Evolutionary conservation across 768 basidiomycete genomes (phyloP).

Genomic region (Lactifluus pinguis): DNA sequence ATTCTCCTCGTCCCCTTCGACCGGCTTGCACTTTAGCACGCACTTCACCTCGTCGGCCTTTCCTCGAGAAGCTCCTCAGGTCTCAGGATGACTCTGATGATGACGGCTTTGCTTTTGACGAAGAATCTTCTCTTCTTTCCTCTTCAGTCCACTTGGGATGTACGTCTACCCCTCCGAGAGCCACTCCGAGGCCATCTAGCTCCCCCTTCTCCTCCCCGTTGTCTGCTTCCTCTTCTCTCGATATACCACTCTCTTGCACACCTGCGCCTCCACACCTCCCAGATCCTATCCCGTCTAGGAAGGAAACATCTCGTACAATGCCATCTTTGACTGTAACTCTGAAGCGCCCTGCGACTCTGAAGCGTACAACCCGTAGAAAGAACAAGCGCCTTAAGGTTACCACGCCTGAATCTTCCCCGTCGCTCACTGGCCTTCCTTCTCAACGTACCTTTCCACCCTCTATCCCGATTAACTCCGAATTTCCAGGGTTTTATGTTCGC

Average conservation of each 20-base stretch:
- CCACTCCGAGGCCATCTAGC: constrained; percentile 6
- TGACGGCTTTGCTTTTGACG: neutral
- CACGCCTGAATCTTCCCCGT: neutral
- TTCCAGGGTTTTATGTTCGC: constrained; percentile 58
- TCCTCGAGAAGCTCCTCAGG: constrained; percentile 10
- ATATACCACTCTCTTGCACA: constrained; percentile 9
- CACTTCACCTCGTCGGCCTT: constrained; percentile 2
- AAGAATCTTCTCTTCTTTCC: constrained; percentile 6
- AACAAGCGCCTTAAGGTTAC: neutral
- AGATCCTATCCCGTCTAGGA: neutral
- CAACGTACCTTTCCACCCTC: constrained; percentile 44
- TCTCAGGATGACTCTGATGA: constrained; percentile 14
- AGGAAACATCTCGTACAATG: neutral
- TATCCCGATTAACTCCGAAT: constrained; percentile 39
- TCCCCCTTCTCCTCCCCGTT: constrained; percentile 16
- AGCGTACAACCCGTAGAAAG: neutral
- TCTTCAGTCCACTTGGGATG: constrained; percentile 13
- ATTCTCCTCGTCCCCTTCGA: constrained; percentile 5
- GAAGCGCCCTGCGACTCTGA: constrained; percentile 1
- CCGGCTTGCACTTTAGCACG: neutral
- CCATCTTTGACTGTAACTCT: neutral
- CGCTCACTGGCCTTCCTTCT: constrained; percentile 21
- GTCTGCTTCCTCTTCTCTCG: constrained; percentile 12
- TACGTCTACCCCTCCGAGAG: constrained; percentile 13
- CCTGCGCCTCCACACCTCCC: neutral